These are phyloP conservation scores for Starmerella stigmatis DNA, from an alignment of 805 yeast genomes.

Conservation along the genomic window DNA sequence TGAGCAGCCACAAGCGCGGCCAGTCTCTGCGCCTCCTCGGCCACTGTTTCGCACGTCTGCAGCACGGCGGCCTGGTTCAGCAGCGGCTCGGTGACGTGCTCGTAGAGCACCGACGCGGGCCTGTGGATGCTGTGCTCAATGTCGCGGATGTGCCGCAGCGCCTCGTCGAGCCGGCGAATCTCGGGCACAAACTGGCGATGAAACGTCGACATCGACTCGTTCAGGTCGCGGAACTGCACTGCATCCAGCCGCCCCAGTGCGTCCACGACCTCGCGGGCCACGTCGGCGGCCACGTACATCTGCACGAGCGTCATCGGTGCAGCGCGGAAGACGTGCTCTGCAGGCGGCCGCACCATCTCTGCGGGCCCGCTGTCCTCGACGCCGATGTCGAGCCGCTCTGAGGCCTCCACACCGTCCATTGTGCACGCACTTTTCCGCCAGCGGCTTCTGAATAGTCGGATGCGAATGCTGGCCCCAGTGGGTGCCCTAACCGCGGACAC, in stretches of 20 bases:
- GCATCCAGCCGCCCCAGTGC: conserved; percentile 73
- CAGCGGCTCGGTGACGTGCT: conserved; percentile 18
- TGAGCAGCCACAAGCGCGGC: conserved; percentile 57
- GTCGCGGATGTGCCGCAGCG: conserved; percentile 35
- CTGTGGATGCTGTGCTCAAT: conserved; percentile 10
- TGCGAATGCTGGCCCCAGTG: neutral
- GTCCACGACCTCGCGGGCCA: conserved; percentile 71
- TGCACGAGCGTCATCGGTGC: conserved; percentile 96
- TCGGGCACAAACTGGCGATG: conserved; percentile 86
- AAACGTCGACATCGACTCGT: conserved; percentile 64
- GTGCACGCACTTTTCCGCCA: neutral
- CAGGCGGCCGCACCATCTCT: neutral
- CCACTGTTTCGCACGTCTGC: conserved; percentile 51
- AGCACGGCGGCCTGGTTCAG: conserved; percentile 52
- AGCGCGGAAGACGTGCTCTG: conserved; percentile 42
- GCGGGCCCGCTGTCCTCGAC: neutral
- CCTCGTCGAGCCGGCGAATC: conserved; percentile 67
- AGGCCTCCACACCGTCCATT: conserved; percentile 6
- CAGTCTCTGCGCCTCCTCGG: conserved; percentile 59
- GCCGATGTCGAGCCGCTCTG: conserved; percentile 1
- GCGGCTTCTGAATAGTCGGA: neutral
- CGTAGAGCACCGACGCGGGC: conserved; percentile 1
- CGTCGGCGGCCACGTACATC: conserved; percentile 79
- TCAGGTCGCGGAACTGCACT: conserved; percentile 82
- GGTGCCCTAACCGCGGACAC: neutral